phyloP scores from a whole-genome alignment of 164 flowering plant genomes.

The Nymphaea colorata region DNA sequence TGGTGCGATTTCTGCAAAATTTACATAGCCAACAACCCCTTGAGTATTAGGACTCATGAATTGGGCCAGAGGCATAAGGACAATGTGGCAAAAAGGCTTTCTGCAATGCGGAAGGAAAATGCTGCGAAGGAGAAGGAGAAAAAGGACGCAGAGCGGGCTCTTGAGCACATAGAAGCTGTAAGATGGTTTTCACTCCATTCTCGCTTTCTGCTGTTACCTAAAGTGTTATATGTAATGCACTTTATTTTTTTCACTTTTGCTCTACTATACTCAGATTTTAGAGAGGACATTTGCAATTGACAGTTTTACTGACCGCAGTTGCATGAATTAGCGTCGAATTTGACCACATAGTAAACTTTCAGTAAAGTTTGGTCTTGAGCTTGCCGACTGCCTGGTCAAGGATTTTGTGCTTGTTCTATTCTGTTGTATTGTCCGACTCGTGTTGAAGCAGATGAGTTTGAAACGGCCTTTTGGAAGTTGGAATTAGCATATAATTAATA shows the following conservation, averaged over 20 bases:
- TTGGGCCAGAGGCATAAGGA: slow-evolving; percentile 89
- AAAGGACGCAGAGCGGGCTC: slow-evolving; percentile 60
- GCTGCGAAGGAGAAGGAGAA: slow-evolving; percentile 69
- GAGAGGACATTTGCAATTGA: not conserved
- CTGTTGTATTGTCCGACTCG: too few species aligned
- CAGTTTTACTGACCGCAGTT: not conserved
- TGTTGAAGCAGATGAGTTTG: too few species aligned
- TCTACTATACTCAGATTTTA: not conserved
- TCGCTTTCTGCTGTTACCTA: not conserved
- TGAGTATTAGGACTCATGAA: slow-evolving; percentile 89
- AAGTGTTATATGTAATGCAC: not conserved
- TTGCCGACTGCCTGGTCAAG: too few species aligned
- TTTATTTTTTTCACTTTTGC: not conserved
- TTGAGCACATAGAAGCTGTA: slow-evolving; percentile 93
- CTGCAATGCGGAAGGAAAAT: slow-evolving; percentile 57
- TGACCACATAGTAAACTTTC: not conserved
- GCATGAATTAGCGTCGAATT: not conserved
- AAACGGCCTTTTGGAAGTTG: too few species aligned
- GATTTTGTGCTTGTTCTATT: too few species aligned
- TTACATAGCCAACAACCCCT: slow-evolving; percentile 71
- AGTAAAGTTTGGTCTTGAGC: too few species aligned
- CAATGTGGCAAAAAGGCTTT: slow-evolving; percentile 60
- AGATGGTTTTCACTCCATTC: slow-evolving; percentile 14
- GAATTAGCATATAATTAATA: too few species aligned
- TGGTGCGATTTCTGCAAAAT: slow-evolving; percentile 98